phyloP scores from a whole-genome alignment of 2,329 filamentous ascomycete species.

The Fusarium pininemorale region DNA sequence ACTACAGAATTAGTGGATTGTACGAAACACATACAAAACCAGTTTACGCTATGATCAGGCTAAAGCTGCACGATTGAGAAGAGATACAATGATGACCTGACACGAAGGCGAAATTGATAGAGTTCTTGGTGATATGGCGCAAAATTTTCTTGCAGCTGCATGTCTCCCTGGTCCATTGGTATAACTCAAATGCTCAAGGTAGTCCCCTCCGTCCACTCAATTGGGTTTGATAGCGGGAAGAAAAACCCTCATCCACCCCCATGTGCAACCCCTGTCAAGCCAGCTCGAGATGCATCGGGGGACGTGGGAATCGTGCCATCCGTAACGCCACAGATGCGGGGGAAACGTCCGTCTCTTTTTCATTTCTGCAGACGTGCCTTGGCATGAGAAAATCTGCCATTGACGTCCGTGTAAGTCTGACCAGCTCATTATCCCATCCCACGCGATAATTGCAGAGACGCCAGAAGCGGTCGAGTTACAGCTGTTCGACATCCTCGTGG shows the following conservation, averaged over 20 bases:
- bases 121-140: constrained; percentile 17
- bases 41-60: constrained; percentile 11
- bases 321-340: constrained; percentile 40
- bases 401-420: constrained; percentile 3
- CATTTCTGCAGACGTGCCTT: constrained; percentile 26
- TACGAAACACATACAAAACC: constrained; percentile 4
- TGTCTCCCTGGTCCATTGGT: constrained; percentile 25
- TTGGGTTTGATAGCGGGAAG: background rate
- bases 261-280: constrained; percentile 16
- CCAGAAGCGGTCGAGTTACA: constrained; percentile 15
- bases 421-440: background rate
- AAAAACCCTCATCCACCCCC: constrained; percentile 17
- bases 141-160: constrained; percentile 11
- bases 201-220: background rate
- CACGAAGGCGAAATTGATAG: constrained; percentile 35
- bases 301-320: constrained; percentile 40
- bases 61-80: constrained; percentile 30
- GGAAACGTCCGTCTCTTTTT: constrained; percentile 8
- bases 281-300: constrained; percentile 31
- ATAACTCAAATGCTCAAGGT: constrained; percentile 1
- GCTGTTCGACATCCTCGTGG: constrained; percentile 22
- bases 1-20: constrained; percentile 17
- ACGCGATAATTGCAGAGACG: background rate
- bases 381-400: constrained; percentile 15
- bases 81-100: constrained; percentile 38